Percentiles rank a stretch among this genome's conserved stretches.
These are phyloP conservation scores for Aspergillus fumigatiaffinis DNA, from an alignment of 2,329 filamentous ascomycete genomes.

Conservation along the genomic window DNA sequence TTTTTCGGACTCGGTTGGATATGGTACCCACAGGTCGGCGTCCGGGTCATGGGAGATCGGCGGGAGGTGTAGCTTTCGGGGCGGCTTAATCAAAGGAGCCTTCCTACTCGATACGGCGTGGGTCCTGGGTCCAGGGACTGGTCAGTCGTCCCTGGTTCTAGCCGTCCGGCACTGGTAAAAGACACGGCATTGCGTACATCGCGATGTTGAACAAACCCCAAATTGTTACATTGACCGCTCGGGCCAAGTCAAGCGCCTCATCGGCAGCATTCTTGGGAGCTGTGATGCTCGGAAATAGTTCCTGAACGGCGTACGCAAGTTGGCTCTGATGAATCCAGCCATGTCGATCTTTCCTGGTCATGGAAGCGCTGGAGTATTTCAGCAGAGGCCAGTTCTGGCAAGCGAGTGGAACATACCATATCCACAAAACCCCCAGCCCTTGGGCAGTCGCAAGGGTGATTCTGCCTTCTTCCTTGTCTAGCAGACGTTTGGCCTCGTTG, in stretches of 20 bases:
- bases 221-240: slow-evolving; percentile 11
- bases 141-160: slow-evolving; percentile 6
- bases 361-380: slow-evolving; percentile 21
- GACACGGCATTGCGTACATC: slow-evolving; percentile 16
- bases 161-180: neutral
- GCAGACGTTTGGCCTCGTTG: slow-evolving; percentile 28
- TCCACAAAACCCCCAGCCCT: slow-evolving; percentile 27
- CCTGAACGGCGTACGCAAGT: slow-evolving; percentile 21
- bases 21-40: slow-evolving; percentile 19
- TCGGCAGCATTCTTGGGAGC: slow-evolving; percentile 11
- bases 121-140: slow-evolving; percentile 10
- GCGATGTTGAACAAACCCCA: slow-evolving; percentile 27
- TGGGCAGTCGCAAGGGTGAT: slow-evolving; percentile 29
- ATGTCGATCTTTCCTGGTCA: slow-evolving; percentile 30
- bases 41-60: slow-evolving; percentile 6
- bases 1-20: slow-evolving; percentile 12
- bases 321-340: slow-evolving; percentile 27
- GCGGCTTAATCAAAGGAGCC: slow-evolving; percentile 13
- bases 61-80: slow-evolving; percentile 7
- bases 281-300: slow-evolving; percentile 16
- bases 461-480: slow-evolving; percentile 28
- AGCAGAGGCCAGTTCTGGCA: neutral
- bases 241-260: slow-evolving; percentile 11
- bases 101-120: slow-evolving; percentile 19
- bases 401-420: slow-evolving; percentile 19